Conservation (phyloP, 441 rosid species). For the Syzygium syzygioides region DNA sequence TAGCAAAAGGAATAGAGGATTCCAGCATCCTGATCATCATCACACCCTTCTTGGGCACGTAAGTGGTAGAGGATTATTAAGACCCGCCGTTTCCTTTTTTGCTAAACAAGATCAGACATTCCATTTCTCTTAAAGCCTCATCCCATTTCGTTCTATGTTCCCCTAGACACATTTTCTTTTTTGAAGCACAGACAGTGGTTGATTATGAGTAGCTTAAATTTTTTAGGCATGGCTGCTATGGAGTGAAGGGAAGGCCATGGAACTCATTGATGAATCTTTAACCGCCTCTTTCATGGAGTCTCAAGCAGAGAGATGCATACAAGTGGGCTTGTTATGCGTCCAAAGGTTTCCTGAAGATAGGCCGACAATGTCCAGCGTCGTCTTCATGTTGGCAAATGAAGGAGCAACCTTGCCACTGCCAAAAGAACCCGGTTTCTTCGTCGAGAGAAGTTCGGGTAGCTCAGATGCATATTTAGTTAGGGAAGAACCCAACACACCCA, state of each 20-base stretch:
- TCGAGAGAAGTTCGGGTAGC: not conserved
- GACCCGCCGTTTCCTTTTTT: not conserved
- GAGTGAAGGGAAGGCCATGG: not conserved
- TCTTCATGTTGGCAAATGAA: not conserved
- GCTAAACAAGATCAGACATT: not conserved
- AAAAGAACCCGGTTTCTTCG: not conserved
- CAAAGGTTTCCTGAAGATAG: not conserved
- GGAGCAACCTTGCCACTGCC: not conserved
- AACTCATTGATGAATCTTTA: not conserved
- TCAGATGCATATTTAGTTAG: not conserved
- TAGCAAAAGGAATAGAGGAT: not conserved
- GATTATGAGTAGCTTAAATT: not conserved
- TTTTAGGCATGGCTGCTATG: not conserved
- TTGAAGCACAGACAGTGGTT: not conserved
- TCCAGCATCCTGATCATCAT: not conserved
- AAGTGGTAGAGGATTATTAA: not conserved
- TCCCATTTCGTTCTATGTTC: not conserved
- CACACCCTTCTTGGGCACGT: not conserved
- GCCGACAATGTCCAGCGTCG: not conserved
- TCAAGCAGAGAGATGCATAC: not conserved
- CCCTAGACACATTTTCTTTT: not conserved
- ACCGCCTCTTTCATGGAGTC: not conserved
- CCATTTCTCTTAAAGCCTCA: not conserved
- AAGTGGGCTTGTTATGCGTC: not conserved
- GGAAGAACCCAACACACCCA: not conserved